Base-by-base conservation (phyloP, 1,284 basidiomycete species). In the Garcileccinum viscosum region DNA sequence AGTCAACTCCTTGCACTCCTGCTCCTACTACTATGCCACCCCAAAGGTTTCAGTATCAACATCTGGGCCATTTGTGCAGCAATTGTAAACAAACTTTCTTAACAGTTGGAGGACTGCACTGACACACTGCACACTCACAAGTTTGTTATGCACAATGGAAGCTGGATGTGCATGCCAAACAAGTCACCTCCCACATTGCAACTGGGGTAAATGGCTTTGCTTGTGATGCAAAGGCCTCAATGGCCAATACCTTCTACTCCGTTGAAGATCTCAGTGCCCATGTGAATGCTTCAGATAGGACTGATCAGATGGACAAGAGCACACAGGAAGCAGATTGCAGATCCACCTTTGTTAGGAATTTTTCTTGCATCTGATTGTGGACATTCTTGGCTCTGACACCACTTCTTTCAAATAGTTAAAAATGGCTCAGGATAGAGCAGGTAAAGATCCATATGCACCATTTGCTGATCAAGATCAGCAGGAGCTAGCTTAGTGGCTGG, bases 401-500 rank as follows among this genome's bases (percentile, higher is more conserved):
- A 63, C 42, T 4, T 32, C 42, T 24, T 64, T 60, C 17, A 37
- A 64, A 27, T 14, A 1, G 9, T 58, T 64, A 27, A 64, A 38
- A 32, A 17, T 5, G 2, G 30, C 3, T 15, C 63, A 64, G 37
- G 27, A 58, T 5, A 14, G 9, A 2, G 14, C n/a, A 0, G 37
- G 53, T 14, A 11, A 15, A n/a, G 53, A n/a, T 5, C n/a, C 22
- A 30, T 37, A 66, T 4, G 22, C 24, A 22, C 60, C 17, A 1
- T 67, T 64, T 27, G 37, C 40, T 5, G 50, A 69, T 63, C 5
- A 17, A 9, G 53, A 69, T 1, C 30, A 69, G 17, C 68, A 67
- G 67, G 59, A 65, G 33, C 42, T 69, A 19, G 68, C 47, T 33
- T 24, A 59, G 19, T 69, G 56, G 62, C 62, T 70, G 33, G 50